A percentile compares a stretch with the other conserved stretches of the same genome.
Conservation (phyloP, 768 basidiomycete genomes). For the Russula emetica region DNA sequence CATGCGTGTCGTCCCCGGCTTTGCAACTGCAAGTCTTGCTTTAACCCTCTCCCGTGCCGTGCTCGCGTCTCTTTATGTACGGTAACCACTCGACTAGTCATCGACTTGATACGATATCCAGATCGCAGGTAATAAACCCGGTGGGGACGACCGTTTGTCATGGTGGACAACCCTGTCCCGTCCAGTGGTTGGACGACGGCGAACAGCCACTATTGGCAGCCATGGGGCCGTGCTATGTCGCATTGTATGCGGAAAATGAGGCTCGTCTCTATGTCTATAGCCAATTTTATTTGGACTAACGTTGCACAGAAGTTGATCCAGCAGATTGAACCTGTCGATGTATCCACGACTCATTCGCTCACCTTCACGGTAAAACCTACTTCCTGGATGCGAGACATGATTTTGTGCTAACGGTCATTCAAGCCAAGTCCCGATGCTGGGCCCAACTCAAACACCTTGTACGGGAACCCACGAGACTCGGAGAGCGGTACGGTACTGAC, state of each 20-base stretch:
- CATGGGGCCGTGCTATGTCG: slow-evolving; percentile 53
- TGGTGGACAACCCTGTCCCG: slow-evolving; percentile 50
- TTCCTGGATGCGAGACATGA: background rate
- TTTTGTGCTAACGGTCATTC: background rate
- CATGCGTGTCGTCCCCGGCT: slow-evolving; percentile 12
- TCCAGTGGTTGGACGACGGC: slow-evolving; percentile 67
- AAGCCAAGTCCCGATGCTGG: slow-evolving; percentile 57
- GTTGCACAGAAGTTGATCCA: slow-evolving; percentile 51
- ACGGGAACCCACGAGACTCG: background rate
- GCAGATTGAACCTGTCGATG: slow-evolving; percentile 51
- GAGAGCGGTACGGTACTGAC: slow-evolving; percentile 1
- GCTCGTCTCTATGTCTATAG: slow-evolving; percentile 14
- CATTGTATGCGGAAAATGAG: slow-evolving; percentile 55
- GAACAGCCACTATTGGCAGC: slow-evolving; percentile 41
- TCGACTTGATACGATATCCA: background rate
- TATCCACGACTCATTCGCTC: slow-evolving; percentile 44
- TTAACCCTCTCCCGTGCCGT: slow-evolving; percentile 2
- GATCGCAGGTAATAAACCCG: slow-evolving; percentile 16
- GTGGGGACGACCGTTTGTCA: slow-evolving; percentile 36
- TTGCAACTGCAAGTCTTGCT: background rate
- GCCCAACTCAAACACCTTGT: slow-evolving; percentile 57
- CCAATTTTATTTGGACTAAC: slow-evolving; percentile 5
- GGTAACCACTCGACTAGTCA: background rate
- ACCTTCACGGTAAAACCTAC: slow-evolving; percentile 49
- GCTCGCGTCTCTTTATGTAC: slow-evolving; percentile 21